These are phyloP conservation scores for Chytriomyces confervae DNA, from an alignment of 192 early-diverging fungal genomes.

Conservation along the genomic window DNA sequence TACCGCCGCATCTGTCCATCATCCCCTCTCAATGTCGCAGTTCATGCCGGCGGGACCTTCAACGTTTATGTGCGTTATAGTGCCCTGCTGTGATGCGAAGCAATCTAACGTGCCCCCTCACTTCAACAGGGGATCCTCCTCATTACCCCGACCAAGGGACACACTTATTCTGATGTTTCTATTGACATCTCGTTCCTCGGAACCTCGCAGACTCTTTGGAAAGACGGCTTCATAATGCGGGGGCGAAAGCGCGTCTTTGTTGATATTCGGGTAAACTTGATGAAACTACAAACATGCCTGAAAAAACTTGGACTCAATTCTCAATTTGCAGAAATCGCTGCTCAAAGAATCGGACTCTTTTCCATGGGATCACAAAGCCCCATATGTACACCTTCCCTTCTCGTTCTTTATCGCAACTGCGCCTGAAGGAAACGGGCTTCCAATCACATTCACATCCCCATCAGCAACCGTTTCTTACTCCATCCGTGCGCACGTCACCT, in stretches of 20 bases:
- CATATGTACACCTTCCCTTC: constrained; percentile 12
- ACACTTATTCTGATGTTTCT: not conserved
- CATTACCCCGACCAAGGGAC: not conserved
- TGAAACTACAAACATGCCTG: not conserved
- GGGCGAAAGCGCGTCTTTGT: constrained; percentile 7
- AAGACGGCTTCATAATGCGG: not conserved
- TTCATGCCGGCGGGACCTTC: not conserved
- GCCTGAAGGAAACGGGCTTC: constrained; percentile 11
- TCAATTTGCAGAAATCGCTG: not conserved
- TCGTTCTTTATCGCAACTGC: not conserved
- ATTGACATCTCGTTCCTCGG: constrained; percentile 5
- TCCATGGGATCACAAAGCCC: not conserved
- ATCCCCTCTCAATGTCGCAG: not conserved
- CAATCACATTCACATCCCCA: constrained; percentile 22
- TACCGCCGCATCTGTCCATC: not conserved
- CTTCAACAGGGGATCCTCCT: not conserved
- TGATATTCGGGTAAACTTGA: constrained; percentile 14
- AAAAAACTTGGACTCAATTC: not conserved
- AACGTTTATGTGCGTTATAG: not conserved
- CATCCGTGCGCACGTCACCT: not conserved
- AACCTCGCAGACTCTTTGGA: not conserved
- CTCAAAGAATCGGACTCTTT: not conserved
- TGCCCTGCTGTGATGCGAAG: not conserved
- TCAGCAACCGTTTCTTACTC: constrained; percentile 6
- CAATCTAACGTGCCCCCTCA: not conserved